Evolutionary conservation across 1,284 basidiomycete species (phyloP), one percentile per base, ranked within the genome.

Genomic region (Naganishia cerealis): DNA sequence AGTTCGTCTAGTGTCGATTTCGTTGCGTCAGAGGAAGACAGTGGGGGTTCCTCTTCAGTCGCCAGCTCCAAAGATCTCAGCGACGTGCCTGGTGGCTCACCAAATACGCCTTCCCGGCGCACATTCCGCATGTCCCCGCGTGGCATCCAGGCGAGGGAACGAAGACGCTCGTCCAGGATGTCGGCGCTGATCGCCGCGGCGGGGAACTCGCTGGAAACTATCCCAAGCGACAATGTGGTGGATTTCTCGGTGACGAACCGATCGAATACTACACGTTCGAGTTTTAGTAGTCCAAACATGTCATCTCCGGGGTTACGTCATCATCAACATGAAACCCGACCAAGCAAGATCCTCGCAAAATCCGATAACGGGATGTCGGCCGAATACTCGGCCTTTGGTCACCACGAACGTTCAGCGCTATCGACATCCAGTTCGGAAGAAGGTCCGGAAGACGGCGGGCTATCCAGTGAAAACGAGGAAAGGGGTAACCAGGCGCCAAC

Each of bases 151-250:
- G 50, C 29, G 13, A 40, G 61, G 24, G 50, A 63, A 54, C 46
- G 61, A 6, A 53, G 61, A 40, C 48, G 61, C 15, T 63, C 61
- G 6, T 63, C 61, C 13, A 36, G 61, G 10, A 39, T 63, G 50
- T 63, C 61, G 3, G 38, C 61, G 10, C 16, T 63, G n/a, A 40
- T 29, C 9, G 9, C 24, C 3, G 9, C 61, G 12, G 3, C 26
- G 24, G 61, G 50, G 18, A 63, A 40, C 21, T 15, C 61, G 39
- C 12, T 63, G 21, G 50, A 63, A 50, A 63, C 61, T 12, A 63
- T 63, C 15, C 61, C 61, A 9, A 63, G 61, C 24, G 61, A 63
- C 24, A 29, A 53, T 29, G 61, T 63, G 8, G 59, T 62, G 21
- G 61, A 63, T 42, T 63, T 63, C 38, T 62, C 59, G 36, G 13